Conservation (phyloP, 805 yeast genomes). For the Starmerella powellii region DNA sequence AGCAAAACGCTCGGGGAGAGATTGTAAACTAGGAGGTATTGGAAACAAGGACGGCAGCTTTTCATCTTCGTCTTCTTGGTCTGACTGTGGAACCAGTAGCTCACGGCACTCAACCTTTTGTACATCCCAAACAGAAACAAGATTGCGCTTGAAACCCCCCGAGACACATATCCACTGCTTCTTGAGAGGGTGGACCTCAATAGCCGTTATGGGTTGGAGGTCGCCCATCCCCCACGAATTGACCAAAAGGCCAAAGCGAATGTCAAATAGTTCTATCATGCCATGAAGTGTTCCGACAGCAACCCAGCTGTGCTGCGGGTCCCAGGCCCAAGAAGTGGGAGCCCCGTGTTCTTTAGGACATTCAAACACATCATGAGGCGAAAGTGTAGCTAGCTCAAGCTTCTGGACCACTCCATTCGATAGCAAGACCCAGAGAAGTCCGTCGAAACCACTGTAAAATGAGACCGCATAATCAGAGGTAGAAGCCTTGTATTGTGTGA, state of each 20-base stretch:
- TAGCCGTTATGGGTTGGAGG: constrained; percentile 38
- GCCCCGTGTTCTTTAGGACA: constrained; percentile 57
- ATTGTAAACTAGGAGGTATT: constrained; percentile 16
- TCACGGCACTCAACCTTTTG: constrained; percentile 48
- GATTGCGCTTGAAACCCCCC: constrained; percentile 54
- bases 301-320: constrained; percentile 46
- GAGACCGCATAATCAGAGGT: constrained; percentile 36
- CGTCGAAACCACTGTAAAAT: constrained; percentile 26
- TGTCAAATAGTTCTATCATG: constrained; percentile 66
- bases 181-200: constrained; percentile 37
- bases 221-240: constrained; percentile 50
- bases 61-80: constrained; percentile 9
- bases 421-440: constrained; percentile 14
- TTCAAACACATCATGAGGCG: constrained; percentile 32
- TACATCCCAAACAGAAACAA: constrained; percentile 65
- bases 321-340: constrained; percentile 48
- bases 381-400: constrained; percentile 50
- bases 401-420: constrained; percentile 26
- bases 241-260: constrained; percentile 50
- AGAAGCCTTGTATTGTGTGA: too few species aligned
- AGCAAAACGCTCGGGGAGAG: constrained; percentile 18
- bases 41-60: constrained; percentile 21
- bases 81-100: constrained; percentile 22
- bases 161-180: constrained; percentile 42
- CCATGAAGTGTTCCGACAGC: constrained; percentile 68